Evolutionary conservation across 371 early-diverging fungal genomes (phyloP).

Genomic region (Sporodiniella umbellata): DNA sequence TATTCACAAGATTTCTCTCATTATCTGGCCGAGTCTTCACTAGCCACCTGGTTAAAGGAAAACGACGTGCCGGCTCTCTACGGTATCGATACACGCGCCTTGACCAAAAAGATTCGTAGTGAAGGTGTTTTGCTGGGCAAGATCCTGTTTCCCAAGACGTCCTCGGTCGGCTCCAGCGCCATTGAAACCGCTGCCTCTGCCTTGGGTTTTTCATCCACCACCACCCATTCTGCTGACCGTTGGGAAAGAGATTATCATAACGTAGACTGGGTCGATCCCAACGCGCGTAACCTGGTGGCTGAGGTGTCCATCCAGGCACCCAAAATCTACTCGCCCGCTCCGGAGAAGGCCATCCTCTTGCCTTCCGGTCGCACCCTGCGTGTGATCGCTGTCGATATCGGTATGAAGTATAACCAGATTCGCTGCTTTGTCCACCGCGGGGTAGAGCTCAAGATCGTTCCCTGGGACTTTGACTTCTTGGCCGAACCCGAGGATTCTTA

Average conservation of each 20-base stretch:
- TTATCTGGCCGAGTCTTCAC: slow-evolving; percentile 86
- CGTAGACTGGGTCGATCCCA: slow-evolving; percentile 91
- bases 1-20: slow-evolving; percentile 89
- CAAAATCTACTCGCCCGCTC: slow-evolving; percentile 70
- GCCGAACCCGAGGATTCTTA: slow-evolving; percentile 65
- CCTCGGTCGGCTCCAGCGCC: not conserved
- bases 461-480: slow-evolving; percentile 92
- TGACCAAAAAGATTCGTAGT: slow-evolving; percentile 82
- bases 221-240: slow-evolving; percentile 23
- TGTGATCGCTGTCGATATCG: slow-evolving; percentile 92
- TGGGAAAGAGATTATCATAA: slow-evolving; percentile 74
- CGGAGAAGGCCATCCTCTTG: slow-evolving; percentile 57
- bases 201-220: slow-evolving; percentile 27
- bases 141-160: slow-evolving; percentile 78
- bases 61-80: slow-evolving; percentile 86
- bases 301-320: slow-evolving; percentile 86
- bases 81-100: slow-evolving; percentile 92
- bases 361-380: slow-evolving; percentile 78
- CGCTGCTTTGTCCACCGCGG: slow-evolving; percentile 93
- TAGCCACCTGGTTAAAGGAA: slow-evolving; percentile 86
- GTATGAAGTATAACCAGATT: slow-evolving; percentile 98
- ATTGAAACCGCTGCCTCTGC: slow-evolving; percentile 38
- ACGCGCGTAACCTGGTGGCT: slow-evolving; percentile 87
- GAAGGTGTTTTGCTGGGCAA: slow-evolving; percentile 86
- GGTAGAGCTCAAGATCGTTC: slow-evolving; percentile 91